phyloP scores from a whole-genome alignment of 305 asterid species.

The Solanum hybrid region DNA sequence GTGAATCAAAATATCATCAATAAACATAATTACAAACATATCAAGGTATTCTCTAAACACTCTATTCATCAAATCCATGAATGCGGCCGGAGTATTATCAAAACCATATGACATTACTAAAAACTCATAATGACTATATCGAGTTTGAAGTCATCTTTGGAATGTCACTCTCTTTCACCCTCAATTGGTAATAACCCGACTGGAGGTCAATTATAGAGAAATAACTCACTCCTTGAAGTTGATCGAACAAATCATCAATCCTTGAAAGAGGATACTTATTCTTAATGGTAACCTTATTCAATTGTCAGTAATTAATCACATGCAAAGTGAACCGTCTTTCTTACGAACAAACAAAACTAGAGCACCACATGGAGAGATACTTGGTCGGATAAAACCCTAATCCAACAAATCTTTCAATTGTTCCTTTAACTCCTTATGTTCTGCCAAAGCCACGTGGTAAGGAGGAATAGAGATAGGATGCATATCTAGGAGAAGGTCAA shows the following conservation, averaged over 20 bases:
- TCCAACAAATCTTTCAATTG: not conserved
- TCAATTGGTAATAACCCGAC: too few species aligned
- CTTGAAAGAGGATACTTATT: too few species aligned
- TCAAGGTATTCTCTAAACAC: too few species aligned
- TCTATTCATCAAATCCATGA: too few species aligned
- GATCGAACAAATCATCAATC: not conserved
- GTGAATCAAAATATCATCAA: too few species aligned
- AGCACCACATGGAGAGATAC: not conserved
- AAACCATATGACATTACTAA: too few species aligned
- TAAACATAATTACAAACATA: too few species aligned
- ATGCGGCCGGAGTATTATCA: too few species aligned
- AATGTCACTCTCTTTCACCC: too few species aligned
- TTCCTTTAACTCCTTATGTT: not conserved
- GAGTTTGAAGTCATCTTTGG: too few species aligned
- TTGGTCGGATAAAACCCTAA: not conserved
- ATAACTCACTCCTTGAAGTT: not conserved
- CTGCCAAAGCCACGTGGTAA: not conserved
- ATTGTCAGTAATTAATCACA: not conserved
- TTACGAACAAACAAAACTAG: not conserved
- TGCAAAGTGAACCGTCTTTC: not conserved
- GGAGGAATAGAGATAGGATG: not conserved
- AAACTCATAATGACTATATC: too few species aligned
- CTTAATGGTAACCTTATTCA: not conserved
- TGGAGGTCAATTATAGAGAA: not conserved
- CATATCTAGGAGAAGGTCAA: not conserved